Base-by-base conservation (phyloP, 257 asterid species). In the Fraxinus cuspidata region DNA sequence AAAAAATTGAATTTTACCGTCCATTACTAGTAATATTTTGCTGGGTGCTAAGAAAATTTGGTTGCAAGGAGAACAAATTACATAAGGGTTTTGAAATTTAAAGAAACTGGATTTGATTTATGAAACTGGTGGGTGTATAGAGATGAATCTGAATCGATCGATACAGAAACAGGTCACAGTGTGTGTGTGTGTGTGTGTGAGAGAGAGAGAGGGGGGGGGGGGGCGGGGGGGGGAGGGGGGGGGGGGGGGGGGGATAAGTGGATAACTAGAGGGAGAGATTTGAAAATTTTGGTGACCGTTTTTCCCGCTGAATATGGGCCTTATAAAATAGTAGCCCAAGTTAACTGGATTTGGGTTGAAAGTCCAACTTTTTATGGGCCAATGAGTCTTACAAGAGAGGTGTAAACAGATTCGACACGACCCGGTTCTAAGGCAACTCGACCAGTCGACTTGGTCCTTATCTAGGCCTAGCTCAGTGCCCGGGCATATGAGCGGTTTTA, bases 271-370 rank as follows among this genome's bases (percentile, higher is more conserved):
- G 70, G 29, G 75, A 37, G 32, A 68, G 63, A n/a, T 84, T 81
- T 76, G 67, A 80, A 85, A 63, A 8, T 31, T 67, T 76, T 73
- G 47, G 79, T 29, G 47, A 42, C 63, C 38, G 47, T 38, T 76
- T 56, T 85, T 82, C 83, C 88, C 88, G 86, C 88, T 76, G 79
- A 7, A 7, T 7, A n/a, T 56, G 65, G 65, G 35, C 69, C 34
- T 63, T 11, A 25, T 25, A 10, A 35, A 13, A 27, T 70, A 18
- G 51, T 1, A 67, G 25, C 23, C 44, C 28, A 16, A 16, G 3
- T 23, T 37, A 19, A 7, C 16, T 15, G 56, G 56, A 47, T 7
- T 47, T 15, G 56, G 56, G 49, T 44, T 44, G 53, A 44, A 13
- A 44, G 53, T 3, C 56, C n/a, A 13, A 15, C 7, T 37, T 37